Percentiles rank a stretch among this genome's conserved stretches.
Conservation (phyloP, 495 filamentous ascomycete species). For the Aspergillus egyptiacus region DNA sequence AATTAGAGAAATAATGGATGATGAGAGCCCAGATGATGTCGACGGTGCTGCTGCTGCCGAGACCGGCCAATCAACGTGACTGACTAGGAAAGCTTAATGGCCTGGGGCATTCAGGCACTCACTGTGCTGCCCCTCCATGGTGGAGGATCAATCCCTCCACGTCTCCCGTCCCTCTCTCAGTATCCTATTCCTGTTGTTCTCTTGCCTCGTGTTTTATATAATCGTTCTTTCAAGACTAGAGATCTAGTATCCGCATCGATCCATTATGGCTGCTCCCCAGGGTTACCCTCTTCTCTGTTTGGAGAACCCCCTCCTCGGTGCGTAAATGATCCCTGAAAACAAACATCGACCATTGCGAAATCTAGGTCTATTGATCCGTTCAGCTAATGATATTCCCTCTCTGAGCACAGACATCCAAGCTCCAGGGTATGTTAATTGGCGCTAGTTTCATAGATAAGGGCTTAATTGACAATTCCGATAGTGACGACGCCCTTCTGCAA, state of each 20-base stretch:
- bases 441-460: not conserved
- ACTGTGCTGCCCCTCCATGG: slow-evolving; percentile 25
- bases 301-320: slow-evolving; percentile 94
- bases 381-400: slow-evolving; percentile 16
- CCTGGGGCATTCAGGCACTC: slow-evolving; percentile 12
- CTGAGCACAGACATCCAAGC: slow-evolving; percentile 77
- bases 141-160: slow-evolving; percentile 5
- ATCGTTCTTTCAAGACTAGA: no score
- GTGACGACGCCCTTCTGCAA: slow-evolving; percentile 68
- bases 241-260: not conserved
- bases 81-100: not conserved
- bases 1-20: slow-evolving; percentile 5
- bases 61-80: slow-evolving; percentile 5
- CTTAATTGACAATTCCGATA: slow-evolving; percentile 9
- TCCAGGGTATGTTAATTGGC: slow-evolving; percentile 49
- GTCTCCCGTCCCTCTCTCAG: not conserved
- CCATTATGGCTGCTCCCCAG: slow-evolving; percentile 59
- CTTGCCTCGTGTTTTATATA: not conserved
- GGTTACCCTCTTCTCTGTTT: slow-evolving; percentile 82
- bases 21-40: no score
- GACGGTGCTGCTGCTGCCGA: not conserved
- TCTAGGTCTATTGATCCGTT: not conserved
- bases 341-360: not conserved
- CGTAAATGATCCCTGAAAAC: slow-evolving; percentile 25
- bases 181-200: slow-evolving; percentile 8